A percentile compares a stretch with the other conserved stretches of the same genome.
Evolutionary conservation across 768 basidiomycete species (phyloP).

Genomic region (Tricholomella constricta): DNA sequence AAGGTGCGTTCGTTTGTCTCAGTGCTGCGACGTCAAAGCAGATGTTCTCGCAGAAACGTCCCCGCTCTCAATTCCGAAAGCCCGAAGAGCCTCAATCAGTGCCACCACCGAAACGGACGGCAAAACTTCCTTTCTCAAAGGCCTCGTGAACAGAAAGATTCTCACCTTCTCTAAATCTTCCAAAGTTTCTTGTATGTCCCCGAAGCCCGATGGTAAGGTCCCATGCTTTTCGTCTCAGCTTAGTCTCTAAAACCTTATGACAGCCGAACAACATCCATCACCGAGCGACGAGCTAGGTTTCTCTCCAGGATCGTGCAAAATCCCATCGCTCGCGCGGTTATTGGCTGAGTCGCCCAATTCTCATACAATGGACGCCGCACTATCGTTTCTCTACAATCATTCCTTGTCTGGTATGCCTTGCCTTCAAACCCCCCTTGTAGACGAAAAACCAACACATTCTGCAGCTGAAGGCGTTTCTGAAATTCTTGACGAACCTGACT

Average conservation of each 20-base stretch:
- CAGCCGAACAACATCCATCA: slow-evolving; percentile 5
- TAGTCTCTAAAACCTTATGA: background rate
- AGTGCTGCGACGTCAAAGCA: too few relatives aligned
- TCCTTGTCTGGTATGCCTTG: slow-evolving; percentile 12
- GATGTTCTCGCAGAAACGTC: slow-evolving; percentile 1
- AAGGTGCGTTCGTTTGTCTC: too few relatives aligned
- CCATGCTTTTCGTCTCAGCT: background rate
- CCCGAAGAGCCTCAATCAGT: slow-evolving; percentile 12
- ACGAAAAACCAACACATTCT: background rate
- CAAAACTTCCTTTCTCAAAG: slow-evolving; percentile 14
- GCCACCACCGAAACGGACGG: background rate
- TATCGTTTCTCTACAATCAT: slow-evolving; percentile 16
- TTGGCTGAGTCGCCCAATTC: background rate
- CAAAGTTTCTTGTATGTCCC: slow-evolving; percentile 1
- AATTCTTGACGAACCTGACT: slow-evolving; percentile 7
- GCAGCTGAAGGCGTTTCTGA: slow-evolving; percentile 16
- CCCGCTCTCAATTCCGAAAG: background rate
- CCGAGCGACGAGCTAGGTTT: slow-evolving; percentile 10
- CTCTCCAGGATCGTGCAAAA: slow-evolving; percentile 1
- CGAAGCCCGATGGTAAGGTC: slow-evolving; percentile 9
- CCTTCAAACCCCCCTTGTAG: background rate
- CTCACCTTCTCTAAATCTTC: slow-evolving; percentile 7
- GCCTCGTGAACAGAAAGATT: slow-evolving; percentile 10
- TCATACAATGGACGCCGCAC: slow-evolving; percentile 6
- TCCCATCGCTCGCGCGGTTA: slow-evolving; percentile 9